Percentiles rank a stretch among this genome's conserved stretches.
These are phyloP conservation scores for Paramecium sexaurelia DNA, from an alignment of 73 alveolate genomes.

Conservation along the genomic window DNA sequence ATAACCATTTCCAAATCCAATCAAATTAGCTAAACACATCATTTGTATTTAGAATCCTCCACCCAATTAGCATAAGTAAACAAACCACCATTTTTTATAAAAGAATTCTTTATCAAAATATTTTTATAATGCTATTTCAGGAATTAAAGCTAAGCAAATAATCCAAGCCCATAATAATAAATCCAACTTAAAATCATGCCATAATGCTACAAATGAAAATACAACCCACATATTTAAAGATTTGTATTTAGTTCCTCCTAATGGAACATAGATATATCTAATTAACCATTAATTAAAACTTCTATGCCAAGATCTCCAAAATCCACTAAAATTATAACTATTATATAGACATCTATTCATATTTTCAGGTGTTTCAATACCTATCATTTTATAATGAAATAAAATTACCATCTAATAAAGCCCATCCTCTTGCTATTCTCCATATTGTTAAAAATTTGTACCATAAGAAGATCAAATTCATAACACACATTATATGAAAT, in stretches of 20 bases:
- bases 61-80: constrained; percentile 70
- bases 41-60: constrained; percentile 76
- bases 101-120: constrained; percentile 69
- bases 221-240: constrained; percentile 83
- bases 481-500: constrained; percentile 28
- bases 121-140: constrained; percentile 80
- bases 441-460: constrained; percentile 83
- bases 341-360: constrained; percentile 90
- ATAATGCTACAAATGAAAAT: constrained; percentile 87
- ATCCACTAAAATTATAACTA: constrained; percentile 84
- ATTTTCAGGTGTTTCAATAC: constrained; percentile 81
- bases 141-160: constrained; percentile 80
- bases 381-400: neutral
- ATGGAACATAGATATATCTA: constrained; percentile 91
- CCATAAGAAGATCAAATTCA: constrained; percentile 69
- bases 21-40: constrained; percentile 82
- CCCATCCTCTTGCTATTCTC: constrained; percentile 92
- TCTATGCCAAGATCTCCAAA: constrained; percentile 96
- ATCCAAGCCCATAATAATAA: constrained; percentile 92
- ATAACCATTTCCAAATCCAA: constrained; percentile 86
- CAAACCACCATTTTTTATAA: constrained; percentile 72
- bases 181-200: constrained; percentile 89
- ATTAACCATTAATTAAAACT: constrained; percentile 91
- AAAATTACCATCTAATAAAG: constrained; percentile 81
- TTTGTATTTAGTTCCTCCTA: constrained; percentile 88